phyloP scores from a whole-genome alignment of 169 alveolate species.

The Cryptosporidium bovis region DNA sequence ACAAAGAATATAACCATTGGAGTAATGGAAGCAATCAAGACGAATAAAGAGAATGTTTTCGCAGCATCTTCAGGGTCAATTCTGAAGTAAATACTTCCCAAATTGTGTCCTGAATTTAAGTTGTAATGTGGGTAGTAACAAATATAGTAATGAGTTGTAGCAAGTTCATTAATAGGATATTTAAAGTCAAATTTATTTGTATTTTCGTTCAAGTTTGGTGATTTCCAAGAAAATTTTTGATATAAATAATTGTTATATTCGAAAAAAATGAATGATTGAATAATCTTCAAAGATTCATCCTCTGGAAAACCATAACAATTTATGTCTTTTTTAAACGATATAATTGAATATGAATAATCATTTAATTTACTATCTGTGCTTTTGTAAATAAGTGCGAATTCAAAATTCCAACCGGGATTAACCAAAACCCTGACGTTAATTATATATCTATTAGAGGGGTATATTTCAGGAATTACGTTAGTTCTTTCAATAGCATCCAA shows the following conservation, averaged over 20 bases:
- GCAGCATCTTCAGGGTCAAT: conserved; percentile 54
- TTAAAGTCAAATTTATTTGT: conserved; percentile 6
- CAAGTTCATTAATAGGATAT: conserved; percentile 30
- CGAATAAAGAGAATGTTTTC: conserved; percentile 18
- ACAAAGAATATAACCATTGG: conserved; percentile 8
- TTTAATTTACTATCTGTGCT: not conserved
- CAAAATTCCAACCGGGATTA: conserved; percentile 68
- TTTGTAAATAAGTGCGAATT: conserved; percentile 16
- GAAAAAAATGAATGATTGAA: conserved; percentile 13
- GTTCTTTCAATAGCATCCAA: conserved; percentile 6
- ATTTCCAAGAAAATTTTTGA: conserved; percentile 23
- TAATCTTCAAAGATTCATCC: conserved; percentile 22
- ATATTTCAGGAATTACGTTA: conserved; percentile 19
- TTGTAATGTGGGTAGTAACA: conserved; percentile 60
- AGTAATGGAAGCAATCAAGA: not conserved
- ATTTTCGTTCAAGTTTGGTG: not conserved
- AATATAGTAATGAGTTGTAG: conserved; percentile 56
- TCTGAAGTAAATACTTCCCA: conserved; percentile 65
- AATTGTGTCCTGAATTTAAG: conserved; percentile 10
- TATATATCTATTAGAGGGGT: conserved; percentile 46
- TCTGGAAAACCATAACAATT: conserved; percentile 65
- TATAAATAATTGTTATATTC: not conserved
- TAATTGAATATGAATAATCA: conserved; percentile 8
- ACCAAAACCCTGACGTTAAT: conserved; percentile 42
- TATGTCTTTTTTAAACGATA: conserved; percentile 43